These are phyloP conservation scores for Bipolaris sorokiniana DNA, from an alignment of 2,329 filamentous ascomycete genomes.

Conservation along the genomic window DNA sequence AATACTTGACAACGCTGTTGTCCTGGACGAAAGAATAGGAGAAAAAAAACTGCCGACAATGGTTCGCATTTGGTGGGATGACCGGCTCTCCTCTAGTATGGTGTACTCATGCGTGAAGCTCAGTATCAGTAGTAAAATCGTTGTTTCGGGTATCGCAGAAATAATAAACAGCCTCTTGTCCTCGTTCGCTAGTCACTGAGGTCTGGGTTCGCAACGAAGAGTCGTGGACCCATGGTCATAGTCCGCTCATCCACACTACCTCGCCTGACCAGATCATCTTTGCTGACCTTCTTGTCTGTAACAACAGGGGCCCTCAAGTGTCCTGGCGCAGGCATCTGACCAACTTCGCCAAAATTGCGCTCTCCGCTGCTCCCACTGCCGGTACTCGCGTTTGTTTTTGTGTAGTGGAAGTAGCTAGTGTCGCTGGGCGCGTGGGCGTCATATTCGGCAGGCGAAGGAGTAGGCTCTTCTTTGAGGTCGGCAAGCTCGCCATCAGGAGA, in stretches of 20 bases:
- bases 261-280: conserved; percentile 74
- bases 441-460: conserved; percentile 51
- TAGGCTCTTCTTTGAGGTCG: conserved; percentile 53
- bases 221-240: conserved; percentile 72
- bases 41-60: neutral
- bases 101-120: conserved; percentile 5
- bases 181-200: conserved; percentile 54
- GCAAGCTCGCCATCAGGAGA: conserved; percentile 46
- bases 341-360: conserved; percentile 60
- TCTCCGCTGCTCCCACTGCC: conserved; percentile 54
- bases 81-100: neutral
- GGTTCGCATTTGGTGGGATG: neutral
- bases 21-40: conserved; percentile 1
- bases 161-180: conserved; percentile 12
- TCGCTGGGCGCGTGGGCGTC: conserved; percentile 29
- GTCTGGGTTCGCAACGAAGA: conserved; percentile 89
- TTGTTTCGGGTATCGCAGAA: conserved; percentile 44
- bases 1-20: conserved; percentile 6
- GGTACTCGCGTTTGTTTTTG: conserved; percentile 50
- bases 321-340: conserved; percentile 53
- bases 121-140: conserved; percentile 15
- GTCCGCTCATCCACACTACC: conserved; percentile 86
- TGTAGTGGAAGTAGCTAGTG: conserved; percentile 53
- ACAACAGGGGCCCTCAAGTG: conserved; percentile 53
- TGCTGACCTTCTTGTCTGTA: conserved; percentile 57